Base-by-base conservation (phyloP, 2,329 filamentous ascomycete species). In the Diaporthe nobilis region DNA sequence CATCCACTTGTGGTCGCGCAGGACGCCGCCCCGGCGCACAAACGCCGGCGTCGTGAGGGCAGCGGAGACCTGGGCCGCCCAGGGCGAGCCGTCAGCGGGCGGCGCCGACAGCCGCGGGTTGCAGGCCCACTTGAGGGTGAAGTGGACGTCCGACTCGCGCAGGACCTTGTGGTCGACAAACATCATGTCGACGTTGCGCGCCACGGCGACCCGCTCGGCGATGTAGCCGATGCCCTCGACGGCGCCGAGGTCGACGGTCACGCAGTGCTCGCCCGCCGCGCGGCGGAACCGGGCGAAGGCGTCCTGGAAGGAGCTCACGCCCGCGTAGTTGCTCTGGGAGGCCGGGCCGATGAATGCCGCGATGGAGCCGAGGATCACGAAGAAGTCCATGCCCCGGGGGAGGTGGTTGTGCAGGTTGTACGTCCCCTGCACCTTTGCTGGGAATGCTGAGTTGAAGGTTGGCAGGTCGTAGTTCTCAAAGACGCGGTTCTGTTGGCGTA, bases 81-180 rank as follows among this genome's bases (percentile, higher is more conserved):
- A 63, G 10, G 60, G 60, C 37, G 22, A 63, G 6, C 0, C 22
- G 34, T 34, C 31, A 6, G 31, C 31, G 58, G 58, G 37, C 37
- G 34, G 37, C 22, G 34, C 17, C 37, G 60, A 44, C 37, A 63
- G 37, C 37, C 10, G 37, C 9, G 25, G 34, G 12, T 28, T 22
- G 12, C 60, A 42, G 4, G 58, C 31, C 58, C 31, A 51, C 49
- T 51, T 51, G 22, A 51, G 22, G 3, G 22, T n/a, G 22, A 51
- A 51, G 49, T 51, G 49, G 9, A 51, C 22, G 22, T 51, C 22
- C 9, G 8, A 4, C 49, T 51, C 49, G 20, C 31, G 58, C 20
- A 61, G 58, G 10, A 61, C 34, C 31, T 61, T 61, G 58, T 61
- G 31, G 58, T 61, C 58, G 4, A 61, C 58, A 7, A 61, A 61